phyloP scores from a whole-genome alignment of 2,329 filamentous ascomycete species.

The Ceratocystis eucalypticola region DNA sequence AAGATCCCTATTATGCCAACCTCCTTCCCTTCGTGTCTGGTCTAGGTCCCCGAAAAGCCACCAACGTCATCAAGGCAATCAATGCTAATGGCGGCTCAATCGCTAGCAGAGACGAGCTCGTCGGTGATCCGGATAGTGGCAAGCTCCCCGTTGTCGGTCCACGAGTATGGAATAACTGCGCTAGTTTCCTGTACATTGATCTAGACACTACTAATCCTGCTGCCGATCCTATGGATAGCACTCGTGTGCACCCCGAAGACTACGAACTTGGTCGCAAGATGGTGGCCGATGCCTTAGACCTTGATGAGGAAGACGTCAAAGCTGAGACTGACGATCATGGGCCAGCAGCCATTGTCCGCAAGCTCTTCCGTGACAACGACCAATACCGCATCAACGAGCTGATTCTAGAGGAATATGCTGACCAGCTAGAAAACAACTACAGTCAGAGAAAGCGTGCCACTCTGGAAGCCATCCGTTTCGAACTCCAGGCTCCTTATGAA shows the following conservation, averaged over 20 bases:
- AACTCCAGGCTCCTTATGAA: constrained; percentile 85
- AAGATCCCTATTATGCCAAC: constrained; percentile 68
- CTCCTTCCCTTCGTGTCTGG: constrained; percentile 84
- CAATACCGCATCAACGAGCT: constrained; percentile 94
- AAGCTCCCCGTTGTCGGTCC: constrained; percentile 70
- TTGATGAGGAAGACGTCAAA: constrained; percentile 97
- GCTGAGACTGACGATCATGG: constrained; percentile 85
- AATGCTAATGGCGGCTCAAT: constrained; percentile 82
- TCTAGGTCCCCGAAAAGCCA: constrained; percentile 82
- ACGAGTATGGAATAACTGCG: constrained; percentile 91
- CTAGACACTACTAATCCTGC: constrained; percentile 71
- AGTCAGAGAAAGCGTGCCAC: constrained; percentile 91
- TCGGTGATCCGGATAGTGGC: constrained; percentile 72
- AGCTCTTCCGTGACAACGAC: constrained; percentile 86
- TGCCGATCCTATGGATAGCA: constrained; percentile 90
- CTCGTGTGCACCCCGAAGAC: constrained; percentile 93
- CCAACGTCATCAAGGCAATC: constrained; percentile 60
- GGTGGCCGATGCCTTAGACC: constrained; percentile 87
- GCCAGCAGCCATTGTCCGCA: constrained; percentile 77
- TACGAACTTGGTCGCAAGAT: constrained; percentile 98
- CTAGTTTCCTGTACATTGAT: constrained; percentile 83
- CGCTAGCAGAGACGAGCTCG: constrained; percentile 69
- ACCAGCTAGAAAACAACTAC: constrained; percentile 85
- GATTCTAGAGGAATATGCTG: constrained; percentile 90
- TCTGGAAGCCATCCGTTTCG: constrained; percentile 86